A percentile compares a stretch with the other conserved stretches of the same genome.
Evolutionary conservation across 176 grass and related monocot genomes (phyloP).

Genomic region (Zea mays): DNA sequence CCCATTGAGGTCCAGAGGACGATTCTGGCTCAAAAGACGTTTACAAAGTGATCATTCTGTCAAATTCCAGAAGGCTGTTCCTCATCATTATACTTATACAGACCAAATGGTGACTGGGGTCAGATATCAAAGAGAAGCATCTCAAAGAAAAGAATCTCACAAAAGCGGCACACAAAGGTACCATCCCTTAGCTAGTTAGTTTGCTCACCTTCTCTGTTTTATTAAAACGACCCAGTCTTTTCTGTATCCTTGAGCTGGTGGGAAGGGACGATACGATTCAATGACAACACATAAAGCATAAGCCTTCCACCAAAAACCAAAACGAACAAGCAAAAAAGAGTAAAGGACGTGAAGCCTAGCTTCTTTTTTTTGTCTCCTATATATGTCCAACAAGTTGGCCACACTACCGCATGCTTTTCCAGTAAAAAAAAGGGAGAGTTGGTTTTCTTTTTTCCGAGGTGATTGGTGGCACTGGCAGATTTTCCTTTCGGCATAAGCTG

Average conservation of each 20-base stretch:
- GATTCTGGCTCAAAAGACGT: conserved; percentile 17
- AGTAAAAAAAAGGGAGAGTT: conserved; percentile 38
- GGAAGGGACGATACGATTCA: neutral
- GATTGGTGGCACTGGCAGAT: conserved; percentile 13
- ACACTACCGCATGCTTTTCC: conserved; percentile 23
- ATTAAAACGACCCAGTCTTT: no score
- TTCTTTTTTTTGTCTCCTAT: conserved; percentile 37
- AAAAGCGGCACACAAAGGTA: conserved; percentile 22
- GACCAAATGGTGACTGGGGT: conserved; percentile 24
- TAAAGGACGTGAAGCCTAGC: neutral
- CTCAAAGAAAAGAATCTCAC: conserved; percentile 6
- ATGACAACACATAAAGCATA: neutral
- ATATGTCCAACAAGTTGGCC: conserved; percentile 24
- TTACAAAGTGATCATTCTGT: conserved; percentile 25
- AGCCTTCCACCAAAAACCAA: conserved; percentile 31
- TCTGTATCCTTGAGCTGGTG: neutral
- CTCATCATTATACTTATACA: conserved; percentile 33
- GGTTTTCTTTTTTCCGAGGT: conserved; percentile 34
- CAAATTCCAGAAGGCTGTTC: conserved; percentile 33
- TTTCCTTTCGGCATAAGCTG: conserved; percentile 33
- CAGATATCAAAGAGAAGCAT: conserved; percentile 32
- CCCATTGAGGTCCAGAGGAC: neutral
- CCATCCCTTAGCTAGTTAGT: neutral
- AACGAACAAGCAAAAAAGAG: conserved; percentile 1
- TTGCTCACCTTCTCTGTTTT: conserved; percentile 7